These are phyloP conservation scores for Brettanomyces nanus DNA, from an alignment of 805 yeast genomes.

Conservation along the genomic window DNA sequence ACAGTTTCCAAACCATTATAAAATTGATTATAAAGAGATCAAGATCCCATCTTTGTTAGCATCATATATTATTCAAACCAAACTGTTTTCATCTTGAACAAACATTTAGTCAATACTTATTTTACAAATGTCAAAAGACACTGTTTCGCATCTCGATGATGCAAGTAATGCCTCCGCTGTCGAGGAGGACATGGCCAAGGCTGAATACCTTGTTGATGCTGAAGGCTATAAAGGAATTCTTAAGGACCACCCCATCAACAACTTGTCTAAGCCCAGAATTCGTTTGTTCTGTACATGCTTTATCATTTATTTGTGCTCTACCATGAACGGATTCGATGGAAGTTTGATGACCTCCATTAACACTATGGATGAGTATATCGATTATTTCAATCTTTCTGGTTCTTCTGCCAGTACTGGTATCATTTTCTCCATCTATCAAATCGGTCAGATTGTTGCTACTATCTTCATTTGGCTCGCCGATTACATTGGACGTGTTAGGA, in stretches of 20 bases:
- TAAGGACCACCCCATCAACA: not conserved
- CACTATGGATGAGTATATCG: not conserved
- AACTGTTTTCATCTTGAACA: too few species aligned
- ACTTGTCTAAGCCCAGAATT: not conserved
- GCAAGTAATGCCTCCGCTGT: not conserved
- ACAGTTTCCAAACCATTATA: too few species aligned
- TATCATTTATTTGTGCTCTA: not conserved
- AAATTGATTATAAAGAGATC: too few species aligned
- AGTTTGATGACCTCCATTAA: not conserved
- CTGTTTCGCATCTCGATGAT: not conserved
- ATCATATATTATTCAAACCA: too few species aligned
- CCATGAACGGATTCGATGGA: constrained; percentile 1
- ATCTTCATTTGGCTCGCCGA: not conserved
- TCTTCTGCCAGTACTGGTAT: constrained; percentile 1
- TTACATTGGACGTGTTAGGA: not conserved
- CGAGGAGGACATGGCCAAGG: not conserved
- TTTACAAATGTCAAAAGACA: too few species aligned
- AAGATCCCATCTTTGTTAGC: too few species aligned
- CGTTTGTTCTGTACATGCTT: not conserved
- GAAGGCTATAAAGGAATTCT: not conserved
- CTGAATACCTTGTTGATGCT: not conserved
- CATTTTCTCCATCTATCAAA: not conserved
- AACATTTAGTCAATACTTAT: too few species aligned
- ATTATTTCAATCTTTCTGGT: not conserved
- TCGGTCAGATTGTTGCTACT: not conserved